Evolutionary conservation across 139 green algal species (phyloP).

Genomic region (Haematococcus sp.): DNA sequence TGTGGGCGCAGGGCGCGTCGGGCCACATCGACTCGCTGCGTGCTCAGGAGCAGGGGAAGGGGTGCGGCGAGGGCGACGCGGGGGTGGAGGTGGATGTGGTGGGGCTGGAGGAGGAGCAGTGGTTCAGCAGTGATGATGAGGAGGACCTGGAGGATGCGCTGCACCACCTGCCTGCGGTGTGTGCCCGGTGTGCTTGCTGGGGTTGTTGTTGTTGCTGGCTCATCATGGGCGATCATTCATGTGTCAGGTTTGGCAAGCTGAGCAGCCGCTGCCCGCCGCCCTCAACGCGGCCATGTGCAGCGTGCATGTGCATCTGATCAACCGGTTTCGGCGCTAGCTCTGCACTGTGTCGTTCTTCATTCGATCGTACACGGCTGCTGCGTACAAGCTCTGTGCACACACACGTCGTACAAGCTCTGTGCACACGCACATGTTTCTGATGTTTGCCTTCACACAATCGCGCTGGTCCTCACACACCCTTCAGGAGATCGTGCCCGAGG

Average conservation of each 20-base stretch:
- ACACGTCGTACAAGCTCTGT: too few relatives aligned
- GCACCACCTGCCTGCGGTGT: slow-evolving; percentile 33
- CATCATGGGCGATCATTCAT: neutral
- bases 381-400: too few relatives aligned
- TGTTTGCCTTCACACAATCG: neutral
- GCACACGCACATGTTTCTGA: too few relatives aligned
- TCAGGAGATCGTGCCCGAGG: neutral
- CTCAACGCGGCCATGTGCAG: too few relatives aligned
- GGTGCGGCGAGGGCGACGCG: neutral
- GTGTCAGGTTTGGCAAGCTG: too few relatives aligned
- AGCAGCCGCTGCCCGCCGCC: neutral
- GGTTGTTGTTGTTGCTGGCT: neutral
- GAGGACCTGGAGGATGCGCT: slow-evolving; percentile 30
- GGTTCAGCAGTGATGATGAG: slow-evolving; percentile 48
- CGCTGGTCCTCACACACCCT: neutral
- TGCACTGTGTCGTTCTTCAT: neutral
- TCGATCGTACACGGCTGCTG: too few relatives aligned
- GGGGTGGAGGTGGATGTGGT: slow-evolving; percentile 16
- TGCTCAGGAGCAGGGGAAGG: neutral
- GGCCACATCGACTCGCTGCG: slow-evolving; percentile 8
- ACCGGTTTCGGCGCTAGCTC: neutral
- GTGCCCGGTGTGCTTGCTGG: neutral
- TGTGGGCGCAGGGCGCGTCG: neutral
- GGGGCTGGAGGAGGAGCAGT: slow-evolving; percentile 2
- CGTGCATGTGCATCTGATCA: neutral